A percentile compares a stretch with the other conserved stretches of the same genome.
phyloP scores from a whole-genome alignment of 2,329 filamentous ascomycete species.

The Orbilia ellipsospora region DNA sequence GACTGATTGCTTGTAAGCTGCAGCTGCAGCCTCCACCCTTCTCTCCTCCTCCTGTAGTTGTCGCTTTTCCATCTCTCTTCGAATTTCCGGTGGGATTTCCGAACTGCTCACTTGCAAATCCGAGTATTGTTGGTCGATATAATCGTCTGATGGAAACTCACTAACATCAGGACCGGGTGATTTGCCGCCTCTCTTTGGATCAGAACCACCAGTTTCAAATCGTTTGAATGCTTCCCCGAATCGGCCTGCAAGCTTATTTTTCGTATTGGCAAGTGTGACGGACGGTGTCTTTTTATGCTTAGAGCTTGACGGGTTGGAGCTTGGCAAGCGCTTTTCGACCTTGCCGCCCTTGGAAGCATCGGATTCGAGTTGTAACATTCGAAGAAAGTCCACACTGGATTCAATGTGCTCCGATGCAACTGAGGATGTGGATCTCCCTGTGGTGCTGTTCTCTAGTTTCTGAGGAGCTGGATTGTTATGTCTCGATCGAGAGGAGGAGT shows the following conservation, averaged over 20 bases:
- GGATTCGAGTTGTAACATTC: constrained; percentile 75
- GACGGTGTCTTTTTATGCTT: constrained; percentile 72
- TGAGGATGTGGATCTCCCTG: constrained; percentile 58
- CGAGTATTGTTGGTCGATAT: constrained; percentile 63
- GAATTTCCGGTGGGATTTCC: constrained; percentile 81
- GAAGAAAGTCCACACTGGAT: constrained; percentile 85
- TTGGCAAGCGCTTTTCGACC: constrained; percentile 71
- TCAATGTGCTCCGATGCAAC: constrained; percentile 69
- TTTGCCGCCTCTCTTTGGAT: constrained; percentile 59
- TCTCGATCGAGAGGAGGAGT: constrained; percentile 66
- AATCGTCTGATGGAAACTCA: constrained; percentile 68
- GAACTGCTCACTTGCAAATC: constrained; percentile 71
- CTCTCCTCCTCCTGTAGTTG: constrained; percentile 87
- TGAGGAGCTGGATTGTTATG: constrained; percentile 61
- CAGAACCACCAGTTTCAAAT: constrained; percentile 72
- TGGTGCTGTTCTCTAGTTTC: constrained; percentile 60
- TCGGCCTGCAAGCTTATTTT: constrained; percentile 83
- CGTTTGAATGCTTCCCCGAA: constrained; percentile 94
- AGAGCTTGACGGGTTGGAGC: constrained; percentile 75
- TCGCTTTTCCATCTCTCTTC: constrained; percentile 85
- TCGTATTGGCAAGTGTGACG: constrained; percentile 64
- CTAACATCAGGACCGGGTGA: constrained; percentile 61
- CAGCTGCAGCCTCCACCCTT: constrained; percentile 86
- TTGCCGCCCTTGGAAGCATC: constrained; percentile 65
- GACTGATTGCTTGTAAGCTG: constrained; percentile 83